A percentile compares a stretch with the other conserved stretches of the same genome.
Conservation (phyloP, 495 filamentous ascomycete species). For the Chaetomium cochliodes region DNA sequence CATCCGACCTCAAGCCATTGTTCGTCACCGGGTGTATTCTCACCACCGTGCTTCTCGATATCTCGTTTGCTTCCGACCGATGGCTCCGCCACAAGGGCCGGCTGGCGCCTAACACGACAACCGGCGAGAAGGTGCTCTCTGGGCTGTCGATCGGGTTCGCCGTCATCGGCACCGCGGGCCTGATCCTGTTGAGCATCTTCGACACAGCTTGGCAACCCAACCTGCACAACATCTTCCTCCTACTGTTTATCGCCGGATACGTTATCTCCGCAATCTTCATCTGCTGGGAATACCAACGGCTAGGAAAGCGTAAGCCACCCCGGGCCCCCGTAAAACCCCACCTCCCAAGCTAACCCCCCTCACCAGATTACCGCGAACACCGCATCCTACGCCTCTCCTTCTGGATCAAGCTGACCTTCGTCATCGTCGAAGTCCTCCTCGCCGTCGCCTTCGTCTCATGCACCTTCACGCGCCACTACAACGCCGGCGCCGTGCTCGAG, state of each 20-base stretch:
- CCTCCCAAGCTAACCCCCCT: too few relatives aligned
- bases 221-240: conserved; percentile 74
- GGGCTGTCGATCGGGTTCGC: conserved; percentile 69
- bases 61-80: conserved; percentile 76
- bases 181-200: conserved; percentile 82
- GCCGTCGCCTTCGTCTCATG: conserved; percentile 62
- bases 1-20: conserved; percentile 67
- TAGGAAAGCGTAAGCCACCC: conserved; percentile 60
- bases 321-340: conserved; percentile 7
- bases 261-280: conserved; percentile 78
- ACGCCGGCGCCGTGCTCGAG: conserved; percentile 59
- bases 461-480: conserved; percentile 43
- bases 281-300: conserved; percentile 81
- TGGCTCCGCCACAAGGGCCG: conserved; percentile 76
- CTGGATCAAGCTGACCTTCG: conserved; percentile 76
- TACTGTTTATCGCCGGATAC: conserved; percentile 82
- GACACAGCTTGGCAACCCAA: conserved; percentile 66
- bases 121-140: conserved; percentile 67
- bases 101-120: conserved; percentile 66
- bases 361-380: conserved; percentile 65
- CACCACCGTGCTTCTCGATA: conserved; percentile 80
- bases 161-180: conserved; percentile 68
- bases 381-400: conserved; percentile 72
- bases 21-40: conserved; percentile 80
- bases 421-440: conserved; percentile 73